Evolutionary conservation across 495 filamentous ascomycete species (phyloP).

Genomic region (Tuber microsphaerosporum): DNA sequence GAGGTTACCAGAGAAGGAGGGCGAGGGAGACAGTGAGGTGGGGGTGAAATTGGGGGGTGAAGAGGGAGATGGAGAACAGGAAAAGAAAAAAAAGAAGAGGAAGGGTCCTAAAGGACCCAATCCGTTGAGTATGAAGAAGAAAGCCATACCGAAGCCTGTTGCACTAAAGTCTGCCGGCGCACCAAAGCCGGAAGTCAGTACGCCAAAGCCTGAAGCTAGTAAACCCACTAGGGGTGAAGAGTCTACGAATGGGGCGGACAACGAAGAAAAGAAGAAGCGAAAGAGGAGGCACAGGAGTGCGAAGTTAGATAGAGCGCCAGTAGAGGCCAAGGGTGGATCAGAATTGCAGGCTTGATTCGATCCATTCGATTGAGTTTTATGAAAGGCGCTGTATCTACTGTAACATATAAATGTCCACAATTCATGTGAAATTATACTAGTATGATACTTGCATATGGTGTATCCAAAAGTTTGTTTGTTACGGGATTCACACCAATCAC

Average conservation of each 20-base stretch:
- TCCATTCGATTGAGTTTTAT: not conserved
- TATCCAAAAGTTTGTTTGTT: not conserved
- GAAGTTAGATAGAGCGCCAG: slow-evolving; percentile 10
- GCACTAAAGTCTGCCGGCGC: slow-evolving; percentile 29
- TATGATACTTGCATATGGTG: not conserved
- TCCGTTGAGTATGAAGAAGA: slow-evolving; percentile 79
- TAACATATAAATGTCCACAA: not conserved
- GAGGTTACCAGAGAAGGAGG: slow-evolving; percentile 49
- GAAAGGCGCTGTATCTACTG: not conserved
- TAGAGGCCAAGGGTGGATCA: not conserved
- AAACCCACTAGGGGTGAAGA: slow-evolving; percentile 33
- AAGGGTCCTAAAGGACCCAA: slow-evolving; percentile 77
- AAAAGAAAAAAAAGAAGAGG: slow-evolving; percentile 54
- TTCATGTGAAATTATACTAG: not conserved
- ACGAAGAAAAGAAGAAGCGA: slow-evolving; percentile 41
- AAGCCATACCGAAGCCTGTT: slow-evolving; percentile 34
- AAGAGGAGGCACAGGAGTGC: slow-evolving; percentile 44
- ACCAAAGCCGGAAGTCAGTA: slow-evolving; percentile 14
- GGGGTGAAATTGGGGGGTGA: slow-evolving; percentile 38
- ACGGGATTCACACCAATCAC: not conserved
- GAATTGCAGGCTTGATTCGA: not conserved
- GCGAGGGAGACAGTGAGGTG: slow-evolving; percentile 32
- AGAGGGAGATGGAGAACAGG: slow-evolving; percentile 34
- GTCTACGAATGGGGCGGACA: slow-evolving; percentile 2
- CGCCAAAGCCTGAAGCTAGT: slow-evolving; percentile 25